Evolutionary conservation across 106 monocot species (phyloP), one percentile per base, ranked within the genome.

Genomic region (Ottelia alismoides): DNA sequence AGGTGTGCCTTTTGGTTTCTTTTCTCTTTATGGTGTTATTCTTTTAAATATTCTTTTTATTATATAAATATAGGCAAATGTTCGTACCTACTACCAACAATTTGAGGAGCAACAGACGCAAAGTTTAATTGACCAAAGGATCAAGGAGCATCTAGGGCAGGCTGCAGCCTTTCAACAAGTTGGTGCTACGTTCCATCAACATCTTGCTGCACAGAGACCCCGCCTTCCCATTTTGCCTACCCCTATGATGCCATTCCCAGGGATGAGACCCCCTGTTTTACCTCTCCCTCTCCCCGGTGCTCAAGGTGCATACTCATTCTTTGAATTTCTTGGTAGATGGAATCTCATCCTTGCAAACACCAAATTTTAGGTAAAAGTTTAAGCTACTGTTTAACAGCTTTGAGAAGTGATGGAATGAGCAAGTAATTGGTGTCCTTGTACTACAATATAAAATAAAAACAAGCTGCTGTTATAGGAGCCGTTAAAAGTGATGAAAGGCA

Each of bases 21-120:
- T 6, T 16, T 6, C 40, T 16, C 6, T 16, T 7, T 43, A 7
- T 43, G 16, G 40, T 16, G 6, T 43, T 43, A 7, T 43, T 43
- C 40, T 43, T 43, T 43, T 43, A 43, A 43, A 43, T n/a, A n/a
- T n/a, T n/a, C 40, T 43, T 43, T 6, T 7, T 16, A 7, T 7
- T 43, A 16, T 43, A 43, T 43, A 16, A 7, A 43, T 43, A 7
- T 43, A 43, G 88, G 88, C 88, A 67, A 96, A 88, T 71, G 93
- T 94, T 9, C 75, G 94, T 10, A 60, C 72, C 20, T 88, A 96
- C 31, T 96, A 96, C 62, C 88, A 88, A 30, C 94, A 96, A 53
- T 96, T 96, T 70, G 88, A 96, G 67, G 88, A 88, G 58, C 94
- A 88, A 61, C 88, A 88, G 28, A 88, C 88, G 28, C 84, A 88